phyloP scores from a whole-genome alignment of 768 basidiomycete species.

The Hygrocybe coccinea region DNA sequence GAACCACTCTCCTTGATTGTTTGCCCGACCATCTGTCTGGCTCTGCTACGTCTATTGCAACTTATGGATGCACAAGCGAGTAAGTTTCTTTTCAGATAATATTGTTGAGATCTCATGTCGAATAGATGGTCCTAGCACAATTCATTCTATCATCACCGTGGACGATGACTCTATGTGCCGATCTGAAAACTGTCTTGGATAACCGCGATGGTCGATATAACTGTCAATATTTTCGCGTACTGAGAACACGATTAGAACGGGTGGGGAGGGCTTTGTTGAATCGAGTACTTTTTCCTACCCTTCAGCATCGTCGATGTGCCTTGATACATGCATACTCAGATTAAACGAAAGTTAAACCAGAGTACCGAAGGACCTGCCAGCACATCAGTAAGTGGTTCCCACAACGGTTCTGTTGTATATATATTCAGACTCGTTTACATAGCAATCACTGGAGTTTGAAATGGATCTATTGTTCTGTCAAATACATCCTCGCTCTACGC shows the following conservation, averaged over 20 bases:
- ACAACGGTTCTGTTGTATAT: neutral
- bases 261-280: neutral
- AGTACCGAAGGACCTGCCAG: neutral
- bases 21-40: conserved; percentile 47
- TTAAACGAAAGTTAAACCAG: neutral
- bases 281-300: neutral
- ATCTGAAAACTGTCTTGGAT: conserved; percentile 26
- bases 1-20: conserved; percentile 49
- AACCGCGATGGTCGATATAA: neutral
- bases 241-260: neutral
- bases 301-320: neutral
- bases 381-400: neutral
- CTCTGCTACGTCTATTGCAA: conserved; percentile 40
- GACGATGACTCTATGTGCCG: conserved; percentile 41
- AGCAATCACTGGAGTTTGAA: neutral
- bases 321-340: neutral
- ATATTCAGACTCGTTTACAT: neutral
- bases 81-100: neutral
- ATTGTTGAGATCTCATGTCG: neutral
- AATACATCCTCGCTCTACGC: neutral
- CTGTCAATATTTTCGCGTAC: neutral
- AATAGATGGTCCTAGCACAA: conserved; percentile 14
- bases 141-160: conserved; percentile 43
- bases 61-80: conserved; percentile 14
- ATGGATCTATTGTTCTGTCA: neutral